Evolutionary conservation across 345 rosid species (phyloP).

Genomic region (Bruguiera sexangula): DNA sequence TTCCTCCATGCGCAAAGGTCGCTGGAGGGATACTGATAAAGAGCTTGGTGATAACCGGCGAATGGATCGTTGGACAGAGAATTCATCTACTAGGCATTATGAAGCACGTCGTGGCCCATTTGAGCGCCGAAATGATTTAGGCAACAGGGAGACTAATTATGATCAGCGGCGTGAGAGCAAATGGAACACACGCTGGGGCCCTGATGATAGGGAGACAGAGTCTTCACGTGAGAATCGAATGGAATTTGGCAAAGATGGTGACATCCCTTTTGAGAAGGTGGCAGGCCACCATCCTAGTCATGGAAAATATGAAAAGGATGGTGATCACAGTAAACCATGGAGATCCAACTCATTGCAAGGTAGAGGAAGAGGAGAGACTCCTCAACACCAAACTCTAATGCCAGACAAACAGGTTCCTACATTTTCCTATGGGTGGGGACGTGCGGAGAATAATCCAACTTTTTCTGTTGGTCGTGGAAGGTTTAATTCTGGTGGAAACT

Average conservation of each 20-base stretch:
- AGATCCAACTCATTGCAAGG: slow-evolving; percentile 60
- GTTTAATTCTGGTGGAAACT: slow-evolving; percentile 49
- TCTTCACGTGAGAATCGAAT: slow-evolving; percentile 52
- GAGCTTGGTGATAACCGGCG: slow-evolving; percentile 66
- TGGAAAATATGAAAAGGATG: slow-evolving; percentile 62
- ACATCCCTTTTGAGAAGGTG: slow-evolving; percentile 52
- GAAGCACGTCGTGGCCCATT: slow-evolving; percentile 72
- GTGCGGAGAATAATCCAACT: slow-evolving; percentile 53
- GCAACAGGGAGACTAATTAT: slow-evolving; percentile 60
- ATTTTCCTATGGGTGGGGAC: slow-evolving; percentile 64
- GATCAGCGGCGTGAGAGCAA: slow-evolving; percentile 95
- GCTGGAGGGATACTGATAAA: slow-evolving; percentile 81
- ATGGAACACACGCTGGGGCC: slow-evolving; percentile 99
- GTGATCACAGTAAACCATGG: slow-evolving; percentile 76
- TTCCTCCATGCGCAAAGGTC: slow-evolving; percentile 62
- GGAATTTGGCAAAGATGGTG: slow-evolving; percentile 68
- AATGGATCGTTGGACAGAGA: slow-evolving; percentile 76
- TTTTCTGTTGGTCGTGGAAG: slow-evolving; percentile 74
- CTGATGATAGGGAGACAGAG: slow-evolving; percentile 65
- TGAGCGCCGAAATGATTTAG: slow-evolving; percentile 79
- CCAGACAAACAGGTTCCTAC: slow-evolving; percentile 62
- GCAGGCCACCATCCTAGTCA: slow-evolving; percentile 44
- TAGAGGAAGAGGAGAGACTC: slow-evolving; percentile 73
- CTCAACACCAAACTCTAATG: slow-evolving; percentile 48
- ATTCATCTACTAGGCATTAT: slow-evolving; percentile 48